A percentile compares a stretch with the other conserved stretches of the same genome.
These are phyloP conservation scores for Pistacia atlantica DNA, from an alignment of 345 rosid genomes.

Conservation along the genomic window DNA sequence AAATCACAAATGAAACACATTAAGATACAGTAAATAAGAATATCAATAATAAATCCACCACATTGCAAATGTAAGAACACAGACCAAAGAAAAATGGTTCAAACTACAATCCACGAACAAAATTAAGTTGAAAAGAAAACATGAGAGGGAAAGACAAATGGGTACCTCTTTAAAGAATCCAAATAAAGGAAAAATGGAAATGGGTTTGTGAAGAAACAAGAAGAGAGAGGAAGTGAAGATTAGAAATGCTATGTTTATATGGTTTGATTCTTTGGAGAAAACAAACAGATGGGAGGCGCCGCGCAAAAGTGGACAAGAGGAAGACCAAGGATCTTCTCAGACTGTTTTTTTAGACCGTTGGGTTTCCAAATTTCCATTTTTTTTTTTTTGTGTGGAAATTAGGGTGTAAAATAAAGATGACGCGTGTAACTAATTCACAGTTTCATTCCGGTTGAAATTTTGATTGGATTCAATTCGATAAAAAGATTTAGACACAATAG, in stretches of 20 bases:
- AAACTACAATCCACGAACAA: neutral
- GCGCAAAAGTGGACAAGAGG: constrained; percentile 25
- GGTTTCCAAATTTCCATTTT: neutral
- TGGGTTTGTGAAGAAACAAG: constrained; percentile 19
- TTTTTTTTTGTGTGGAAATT: neutral
- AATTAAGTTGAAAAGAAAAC: neutral
- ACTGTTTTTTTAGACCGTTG: neutral
- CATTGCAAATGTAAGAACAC: neutral
- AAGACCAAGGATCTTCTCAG: neutral
- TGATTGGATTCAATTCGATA: too few relatives aligned
- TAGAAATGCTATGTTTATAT: neutral
- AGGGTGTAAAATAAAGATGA: neutral
- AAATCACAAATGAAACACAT: neutral
- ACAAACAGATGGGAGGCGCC: constrained; percentile 39
- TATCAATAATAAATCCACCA: neutral
- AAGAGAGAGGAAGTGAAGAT: neutral
- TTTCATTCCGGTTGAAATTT: too few relatives aligned
- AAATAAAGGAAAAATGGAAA: neutral
- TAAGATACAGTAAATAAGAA: neutral
- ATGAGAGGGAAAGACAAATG: constrained; percentile 4
- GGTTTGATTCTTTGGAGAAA: neutral
- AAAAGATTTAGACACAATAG: too few relatives aligned
- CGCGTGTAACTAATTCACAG: neutral
- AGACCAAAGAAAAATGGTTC: neutral
- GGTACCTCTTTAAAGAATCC: neutral